Evolutionary conservation across 2,329 filamentous ascomycete genomes (phyloP).

Genomic region (Emergomyces africanus): DNA sequence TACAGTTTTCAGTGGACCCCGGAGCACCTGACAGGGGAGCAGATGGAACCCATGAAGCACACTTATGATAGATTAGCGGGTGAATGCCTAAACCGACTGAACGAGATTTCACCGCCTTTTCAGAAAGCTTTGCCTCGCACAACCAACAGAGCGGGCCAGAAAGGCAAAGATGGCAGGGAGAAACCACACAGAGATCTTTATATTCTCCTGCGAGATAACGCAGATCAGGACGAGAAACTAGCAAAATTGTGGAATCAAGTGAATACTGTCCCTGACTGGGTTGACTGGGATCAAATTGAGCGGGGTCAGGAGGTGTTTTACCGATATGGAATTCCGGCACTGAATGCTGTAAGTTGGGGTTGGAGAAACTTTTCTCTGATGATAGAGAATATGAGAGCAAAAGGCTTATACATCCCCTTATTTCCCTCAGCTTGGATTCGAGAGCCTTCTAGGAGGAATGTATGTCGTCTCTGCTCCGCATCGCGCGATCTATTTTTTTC

Average conservation of each 20-base stretch:
- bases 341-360: background rate
- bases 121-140: background rate
- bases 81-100: conserved; percentile 50
- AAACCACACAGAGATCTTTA: conserved; percentile 47
- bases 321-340: conserved; percentile 47
- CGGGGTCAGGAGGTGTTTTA: conserved; percentile 68
- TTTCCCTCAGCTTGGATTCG: background rate
- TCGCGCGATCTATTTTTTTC: no score
- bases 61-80: conserved; percentile 58
- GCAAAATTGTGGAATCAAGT: conserved; percentile 52
- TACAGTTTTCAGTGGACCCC: conserved; percentile 58
- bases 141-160: conserved; percentile 9
- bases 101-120: conserved; percentile 44
- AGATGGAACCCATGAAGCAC: conserved; percentile 48
- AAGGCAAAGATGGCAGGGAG: background rate
- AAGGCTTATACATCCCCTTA: background rate
- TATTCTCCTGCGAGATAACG: conserved; percentile 47
- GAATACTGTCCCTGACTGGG: conserved; percentile 57
- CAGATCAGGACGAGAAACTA: conserved; percentile 43
- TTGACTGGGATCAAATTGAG: conserved; percentile 63
- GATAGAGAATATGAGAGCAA: background rate
- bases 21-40: conserved; percentile 47
- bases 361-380: background rate
- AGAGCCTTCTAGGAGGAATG: background rate
- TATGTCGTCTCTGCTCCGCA: background rate